Evolutionary conservation across 2,329 filamentous ascomycete species (phyloP).

Genomic region (Sporothrix luriei): DNA sequence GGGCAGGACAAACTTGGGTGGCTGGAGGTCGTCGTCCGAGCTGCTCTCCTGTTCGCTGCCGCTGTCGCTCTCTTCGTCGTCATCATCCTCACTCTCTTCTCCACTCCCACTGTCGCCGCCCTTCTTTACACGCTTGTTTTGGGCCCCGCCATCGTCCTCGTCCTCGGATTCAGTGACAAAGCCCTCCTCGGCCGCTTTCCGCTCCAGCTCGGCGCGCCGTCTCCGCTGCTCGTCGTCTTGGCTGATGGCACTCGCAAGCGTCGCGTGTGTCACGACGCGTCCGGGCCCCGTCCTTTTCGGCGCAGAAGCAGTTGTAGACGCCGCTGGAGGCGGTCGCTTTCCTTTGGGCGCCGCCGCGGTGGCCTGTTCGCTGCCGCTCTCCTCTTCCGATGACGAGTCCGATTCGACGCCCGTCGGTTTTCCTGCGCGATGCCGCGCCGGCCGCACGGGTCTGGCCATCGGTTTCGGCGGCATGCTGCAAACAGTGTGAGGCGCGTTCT

Average conservation of each 20-base stretch:
- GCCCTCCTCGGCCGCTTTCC: conserved; percentile 60
- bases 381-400: conserved; percentile 54
- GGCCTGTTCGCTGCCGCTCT: conserved; percentile 46
- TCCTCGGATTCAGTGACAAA: conserved; percentile 63
- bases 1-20: conserved; percentile 63
- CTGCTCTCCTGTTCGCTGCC: conserved; percentile 44
- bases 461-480: conserved; percentile 71
- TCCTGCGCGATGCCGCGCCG: conserved; percentile 81
- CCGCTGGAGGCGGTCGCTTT: conserved; percentile 35
- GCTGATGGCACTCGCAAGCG: conserved; percentile 32
- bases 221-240: conserved; percentile 54
- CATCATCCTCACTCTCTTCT: conserved; percentile 42
- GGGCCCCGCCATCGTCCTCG: conserved; percentile 44
- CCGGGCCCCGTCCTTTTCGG: conserved; percentile 61
- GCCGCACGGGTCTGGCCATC: conserved; percentile 85
- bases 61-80: conserved; percentile 51
- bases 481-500: neutral
- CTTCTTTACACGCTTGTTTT: conserved; percentile 34
- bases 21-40: conserved; percentile 59
- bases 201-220: conserved; percentile 49
- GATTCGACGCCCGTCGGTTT: conserved; percentile 65
- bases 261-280: conserved; percentile 49
- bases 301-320: conserved; percentile 41
- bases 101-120: conserved; percentile 38
- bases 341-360: conserved; percentile 46